These are phyloP conservation scores for Chalciporus sphaerocephalus DNA, from an alignment of 768 basidiomycete species.

Conservation along the genomic window DNA sequence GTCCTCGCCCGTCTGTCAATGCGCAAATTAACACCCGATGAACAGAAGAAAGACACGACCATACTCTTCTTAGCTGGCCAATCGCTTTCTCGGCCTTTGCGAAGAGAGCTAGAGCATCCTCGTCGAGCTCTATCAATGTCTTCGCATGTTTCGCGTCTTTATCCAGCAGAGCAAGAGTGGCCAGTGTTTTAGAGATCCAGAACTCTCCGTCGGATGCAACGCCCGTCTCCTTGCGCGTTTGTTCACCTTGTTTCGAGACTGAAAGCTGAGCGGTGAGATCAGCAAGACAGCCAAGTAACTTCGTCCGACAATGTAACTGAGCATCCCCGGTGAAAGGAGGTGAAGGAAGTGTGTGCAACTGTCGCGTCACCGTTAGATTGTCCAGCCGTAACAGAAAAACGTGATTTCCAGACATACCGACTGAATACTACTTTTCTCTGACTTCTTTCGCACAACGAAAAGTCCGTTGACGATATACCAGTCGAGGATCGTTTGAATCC, in stretches of 20 bases:
- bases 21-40: not conserved
- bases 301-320: slow-evolving; percentile 61
- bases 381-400: not conserved
- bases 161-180: slow-evolving; percentile 53
- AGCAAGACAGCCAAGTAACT: slow-evolving; percentile 68
- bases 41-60: not conserved
- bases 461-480: slow-evolving; percentile 82
- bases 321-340: slow-evolving; percentile 72
- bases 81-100: slow-evolving; percentile 42
- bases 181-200: slow-evolving; percentile 70
- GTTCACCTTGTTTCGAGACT: slow-evolving; percentile 50
- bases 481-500: slow-evolving; percentile 70
- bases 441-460: slow-evolving; percentile 70
- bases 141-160: slow-evolving; percentile 66
- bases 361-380: slow-evolving; percentile 3
- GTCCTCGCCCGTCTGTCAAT: slow-evolving; percentile 10
- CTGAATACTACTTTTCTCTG: slow-evolving; percentile 54
- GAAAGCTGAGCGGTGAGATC: slow-evolving; percentile 62
- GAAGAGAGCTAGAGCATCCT: slow-evolving; percentile 48
- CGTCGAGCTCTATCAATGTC: slow-evolving; percentile 47
- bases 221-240: slow-evolving; percentile 50
- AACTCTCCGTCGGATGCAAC: slow-evolving; percentile 70
- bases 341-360: slow-evolving; percentile 56
- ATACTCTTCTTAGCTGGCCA: slow-evolving; percentile 44
- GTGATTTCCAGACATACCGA: slow-evolving; percentile 45